Base-by-base conservation (phyloP, 2,329 filamentous ascomycete species). In the Ascochyta viciae-villosae region DNA sequence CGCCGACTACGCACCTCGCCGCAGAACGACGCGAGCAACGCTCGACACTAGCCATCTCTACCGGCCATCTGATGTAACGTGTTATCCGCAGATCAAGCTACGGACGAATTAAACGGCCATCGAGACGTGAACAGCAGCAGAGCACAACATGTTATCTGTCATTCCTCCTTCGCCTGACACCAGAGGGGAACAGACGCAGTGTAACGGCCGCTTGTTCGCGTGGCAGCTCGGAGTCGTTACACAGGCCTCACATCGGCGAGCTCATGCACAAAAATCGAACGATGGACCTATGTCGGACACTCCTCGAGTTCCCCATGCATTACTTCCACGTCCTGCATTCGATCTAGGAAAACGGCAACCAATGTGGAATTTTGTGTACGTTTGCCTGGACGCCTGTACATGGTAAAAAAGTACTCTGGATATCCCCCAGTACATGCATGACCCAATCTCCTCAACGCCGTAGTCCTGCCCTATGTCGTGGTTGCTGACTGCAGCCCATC, bases 381-480 rank as follows among this genome's bases (percentile, higher is more conserved):
- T 35, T n/a, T 16, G 33, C 33, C 33, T 35, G 33, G 8, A 58
- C 47, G 54, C 22, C 50, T 41, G 55, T 58, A 54, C 55, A 58
- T 54, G 45, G 46, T 49, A 23, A 41, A 47, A 37, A 47, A 45
- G 27, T 37, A 37, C 35, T 46, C 33, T 44, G 48, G 41, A 58
- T 54, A 54, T 58, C 41, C 24, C 31, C 26, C 41, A 26, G 49
- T 48, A 46, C 31, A 46, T 57, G 54, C 49, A 53, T 44, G 38
- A 29, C 19, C 39, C 23, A 35, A n/a, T 40, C 27, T 27, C 33
- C 50, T 29, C 34, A 58, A 58, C 55, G 50, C 55, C 55, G 29
- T 38, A 50, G 41, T 19, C 45, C 45, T 38, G 24, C 33, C 38
- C 45, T 29, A 45, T 58, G 19, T 29, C 35, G 34, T 53, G 38